Evolutionary conservation across 768 basidiomycete genomes (phyloP), one percentile per base, ranked within the genome.

Genomic region (Hemileccinum impolitum): DNA sequence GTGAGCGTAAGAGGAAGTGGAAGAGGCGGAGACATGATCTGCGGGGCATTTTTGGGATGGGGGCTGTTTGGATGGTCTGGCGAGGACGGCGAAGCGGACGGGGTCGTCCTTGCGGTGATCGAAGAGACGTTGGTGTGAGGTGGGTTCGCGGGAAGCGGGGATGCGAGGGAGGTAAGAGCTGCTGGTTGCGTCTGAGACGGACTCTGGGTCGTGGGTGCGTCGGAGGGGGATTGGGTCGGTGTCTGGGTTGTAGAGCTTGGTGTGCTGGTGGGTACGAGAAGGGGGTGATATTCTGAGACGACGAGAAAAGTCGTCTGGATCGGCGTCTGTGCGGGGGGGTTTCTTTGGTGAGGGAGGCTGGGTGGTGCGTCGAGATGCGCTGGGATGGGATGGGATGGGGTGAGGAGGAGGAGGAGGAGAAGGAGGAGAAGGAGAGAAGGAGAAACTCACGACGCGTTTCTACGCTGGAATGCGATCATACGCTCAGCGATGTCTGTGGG

Each of bases 101-200:
- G 96, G 92, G 65, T 98, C 91, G 65, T 98, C 90, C 60, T 90
- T 84, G 34, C 89, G 78, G 51, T 89, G 90, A 62, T 98, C 93
- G 50, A 93, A 94, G 0, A 96, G 79, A 52, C 87, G 87, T 9
- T 74, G 70, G 39, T 68, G 65, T 6, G 63, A 13, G 56, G 39
- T 67, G 26, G 46, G 50, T 45, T 48, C 63, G 36, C 83, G 71
- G 11, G 55, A 62, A 11, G 67, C 55, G 30, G 68, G 42, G 23
- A 49, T 54, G 32, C 66, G 58, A 17, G 67, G 67, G 28, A 65
- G 52, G 57, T 80, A 75, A 0, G 83, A 81, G 58, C 72, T 78
- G 44, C 76, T 70, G 6, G 72, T 74, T 18, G 72, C 71, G 47
- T 89, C 88, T 0, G 84, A 83, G 56, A 77, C 77, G 13, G 71